phyloP scores from a whole-genome alignment of 371 early-diverging fungal species.

The Apophysomyces sp. region DNA sequence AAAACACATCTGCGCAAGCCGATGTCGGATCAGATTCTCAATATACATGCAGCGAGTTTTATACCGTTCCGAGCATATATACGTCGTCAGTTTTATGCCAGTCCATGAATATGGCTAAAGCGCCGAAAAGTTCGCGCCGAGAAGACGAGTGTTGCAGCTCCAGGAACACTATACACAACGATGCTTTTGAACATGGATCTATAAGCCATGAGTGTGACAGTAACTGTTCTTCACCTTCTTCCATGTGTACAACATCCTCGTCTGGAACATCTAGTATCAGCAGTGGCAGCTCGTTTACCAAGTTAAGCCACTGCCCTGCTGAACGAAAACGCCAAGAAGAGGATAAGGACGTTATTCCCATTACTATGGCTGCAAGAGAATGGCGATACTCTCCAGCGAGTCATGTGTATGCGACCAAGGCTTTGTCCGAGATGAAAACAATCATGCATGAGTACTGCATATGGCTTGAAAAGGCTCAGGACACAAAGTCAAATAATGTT shows the following conservation, averaged over 20 bases:
- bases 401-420: constrained; percentile 14
- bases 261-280: neutral
- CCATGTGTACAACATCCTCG: neutral
- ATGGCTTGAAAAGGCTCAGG: constrained; percentile 1
- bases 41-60: neutral
- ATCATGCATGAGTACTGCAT: constrained; percentile 2
- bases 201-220: neutral
- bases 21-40: neutral
- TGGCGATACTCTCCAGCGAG: constrained; percentile 7
- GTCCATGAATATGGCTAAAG: neutral
- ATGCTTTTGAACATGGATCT: neutral
- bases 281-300: neutral
- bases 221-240: neutral
- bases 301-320: neutral
- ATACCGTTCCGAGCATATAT: constrained; percentile 3
- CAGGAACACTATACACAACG: neutral
- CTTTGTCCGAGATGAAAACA: constrained; percentile 4
- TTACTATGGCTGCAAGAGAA: neutral
- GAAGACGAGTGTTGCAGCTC: neutral
- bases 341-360: neutral
- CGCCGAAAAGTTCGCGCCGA: neutral
- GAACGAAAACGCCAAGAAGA: neutral
- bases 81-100: neutral
- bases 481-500: neutral
- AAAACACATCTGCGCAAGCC: neutral